Evolutionary conservation across 148 eudicot genomes (phyloP).

Genomic region (Rhododendron henanense): DNA sequence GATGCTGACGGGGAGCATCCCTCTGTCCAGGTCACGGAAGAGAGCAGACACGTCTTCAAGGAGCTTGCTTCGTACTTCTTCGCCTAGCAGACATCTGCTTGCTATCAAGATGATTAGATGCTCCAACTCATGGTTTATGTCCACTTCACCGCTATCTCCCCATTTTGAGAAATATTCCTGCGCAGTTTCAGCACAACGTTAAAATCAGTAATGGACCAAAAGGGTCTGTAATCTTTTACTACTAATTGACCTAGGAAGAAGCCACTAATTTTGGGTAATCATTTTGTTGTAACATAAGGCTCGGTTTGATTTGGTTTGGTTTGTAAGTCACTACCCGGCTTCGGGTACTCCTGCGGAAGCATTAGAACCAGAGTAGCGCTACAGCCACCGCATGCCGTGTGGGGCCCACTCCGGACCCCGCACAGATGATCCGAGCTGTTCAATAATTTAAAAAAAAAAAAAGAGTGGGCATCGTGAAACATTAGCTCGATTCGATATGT

Average conservation of each 20-base stretch:
- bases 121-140: slow-evolving; percentile 77
- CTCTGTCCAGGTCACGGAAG: slow-evolving; percentile 82
- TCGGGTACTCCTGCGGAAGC: no score
- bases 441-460: no score
- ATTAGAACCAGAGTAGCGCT: no score
- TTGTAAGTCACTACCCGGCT: no score
- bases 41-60: slow-evolving; percentile 88
- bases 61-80: slow-evolving; percentile 85
- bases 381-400: no score
- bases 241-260: background rate
- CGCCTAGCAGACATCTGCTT: slow-evolving; percentile 85
- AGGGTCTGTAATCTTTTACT: background rate
- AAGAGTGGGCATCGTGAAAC: no score
- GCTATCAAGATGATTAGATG: slow-evolving; percentile 90
- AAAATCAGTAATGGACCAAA: background rate
- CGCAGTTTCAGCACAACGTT: background rate
- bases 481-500: no score
- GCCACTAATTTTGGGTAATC: background rate
- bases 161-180: slow-evolving; percentile 91
- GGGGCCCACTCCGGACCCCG: no score
- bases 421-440: no score
- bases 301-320: no score
- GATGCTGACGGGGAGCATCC: slow-evolving; percentile 86
- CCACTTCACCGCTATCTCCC: slow-evolving; percentile 94
- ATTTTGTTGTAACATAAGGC: no score